Base-by-base conservation (phyloP, 352 stramenopile species). In the Phytophthora aleatoria region DNA sequence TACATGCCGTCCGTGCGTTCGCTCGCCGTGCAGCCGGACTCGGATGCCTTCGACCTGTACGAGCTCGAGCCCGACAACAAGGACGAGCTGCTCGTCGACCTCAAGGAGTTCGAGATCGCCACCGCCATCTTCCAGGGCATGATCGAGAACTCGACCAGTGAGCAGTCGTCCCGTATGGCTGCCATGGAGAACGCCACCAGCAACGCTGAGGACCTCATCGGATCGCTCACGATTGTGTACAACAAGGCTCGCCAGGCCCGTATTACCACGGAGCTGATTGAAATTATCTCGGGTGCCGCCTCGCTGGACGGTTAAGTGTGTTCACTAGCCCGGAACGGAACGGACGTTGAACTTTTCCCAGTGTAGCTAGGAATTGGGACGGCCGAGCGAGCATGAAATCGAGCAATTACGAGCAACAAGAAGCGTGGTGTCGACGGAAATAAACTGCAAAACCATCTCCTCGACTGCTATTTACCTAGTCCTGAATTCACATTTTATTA, bases 151-250 rank as follows among this genome's bases (percentile, higher is more conserved):
- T 96, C 96, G 66, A 98, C 97, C 59, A 97, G 92, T 50, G 97
- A 99, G 82, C 95, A 99, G 80, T 96, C 86, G 28, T 98, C 97
- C 71, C 95, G 98, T 75, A 99, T 99, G 97, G 96, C 96, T 66
- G 97, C 97, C 48, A 99, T 99, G 97, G 97, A 99, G 77, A 99
- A 99, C 74, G 97, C 97, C 44, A 98, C 95, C 36, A 99, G 98
- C 76, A 99, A 99, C 79, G 97, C 97, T 24, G 82, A 92, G 63
- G 97, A 99, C 48, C 92, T 99, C 81, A 99, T 99, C 77, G 94
- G 97, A 67, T 91, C 79, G 71, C 75, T 82, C 85, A 96, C 97
- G 81, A 78, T 94, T 64, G 69, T 85, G 63, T 95, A 95, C 83
- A 95, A 95, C 81, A 94, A 94, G 81, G 95, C 96, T 47, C 88